Evolutionary conservation across 2,329 filamentous ascomycete genomes (phyloP).

Genomic region (Thermothelomyces thermophilus): DNA sequence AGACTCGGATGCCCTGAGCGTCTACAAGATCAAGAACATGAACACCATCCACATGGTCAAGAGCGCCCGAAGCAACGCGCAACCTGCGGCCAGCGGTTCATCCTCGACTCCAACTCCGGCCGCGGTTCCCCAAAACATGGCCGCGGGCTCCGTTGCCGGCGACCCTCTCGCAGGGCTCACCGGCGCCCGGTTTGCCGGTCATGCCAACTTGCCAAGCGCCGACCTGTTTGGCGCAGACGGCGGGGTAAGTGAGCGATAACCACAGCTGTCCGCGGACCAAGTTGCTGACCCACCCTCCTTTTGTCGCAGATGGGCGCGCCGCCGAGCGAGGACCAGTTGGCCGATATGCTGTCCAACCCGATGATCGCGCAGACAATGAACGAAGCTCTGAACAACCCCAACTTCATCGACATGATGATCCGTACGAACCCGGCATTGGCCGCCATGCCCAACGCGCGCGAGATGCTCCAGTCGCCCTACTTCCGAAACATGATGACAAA

Average conservation of each 20-base stretch:
- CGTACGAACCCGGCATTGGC: slow-evolving; percentile 79
- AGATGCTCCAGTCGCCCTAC: slow-evolving; percentile 81
- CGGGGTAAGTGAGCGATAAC: slow-evolving; percentile 56
- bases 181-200: slow-evolving; percentile 87
- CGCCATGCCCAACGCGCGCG: slow-evolving; percentile 66
- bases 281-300: slow-evolving; percentile 10
- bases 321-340: slow-evolving; percentile 70
- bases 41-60: slow-evolving; percentile 97
- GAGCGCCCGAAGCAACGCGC: slow-evolving; percentile 80
- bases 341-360: slow-evolving; percentile 81
- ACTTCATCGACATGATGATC: slow-evolving; percentile 90
- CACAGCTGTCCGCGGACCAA: neutral
- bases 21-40: slow-evolving; percentile 91
- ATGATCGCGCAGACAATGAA: slow-evolving; percentile 83
- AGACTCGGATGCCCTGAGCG: slow-evolving; percentile 76
- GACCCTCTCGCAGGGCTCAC: slow-evolving; percentile 88
- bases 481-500: slow-evolving; percentile 92
- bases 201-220: slow-evolving; percentile 78
- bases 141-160: slow-evolving; percentile 68
- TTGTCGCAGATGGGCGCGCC: slow-evolving; percentile 75
- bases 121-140: slow-evolving; percentile 69
- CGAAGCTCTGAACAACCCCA: slow-evolving; percentile 92
- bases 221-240: slow-evolving; percentile 92
- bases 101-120: slow-evolving; percentile 44
- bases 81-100: slow-evolving; percentile 35